Conservation (phyloP, 805 yeast genomes). For the Metschnikowia cubensis region DNA sequence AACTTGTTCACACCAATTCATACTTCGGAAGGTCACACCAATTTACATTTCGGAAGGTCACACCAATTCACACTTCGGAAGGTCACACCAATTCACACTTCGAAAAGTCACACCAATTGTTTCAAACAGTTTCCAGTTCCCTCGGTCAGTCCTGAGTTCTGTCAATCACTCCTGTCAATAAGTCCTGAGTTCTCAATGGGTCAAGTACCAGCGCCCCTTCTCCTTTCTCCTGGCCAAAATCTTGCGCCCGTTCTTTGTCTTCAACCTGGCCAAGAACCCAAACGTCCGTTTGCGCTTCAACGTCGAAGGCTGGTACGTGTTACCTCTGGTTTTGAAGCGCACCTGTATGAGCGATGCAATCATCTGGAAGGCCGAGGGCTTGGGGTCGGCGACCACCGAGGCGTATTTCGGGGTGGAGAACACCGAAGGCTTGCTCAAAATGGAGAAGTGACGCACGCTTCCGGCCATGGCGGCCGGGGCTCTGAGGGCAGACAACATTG, state of each 20-base stretch:
- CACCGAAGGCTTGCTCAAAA: constrained; percentile 9
- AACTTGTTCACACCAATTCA: no score
- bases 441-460: constrained; percentile 13
- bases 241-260: constrained; percentile 70
- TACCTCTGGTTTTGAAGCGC: constrained; percentile 88
- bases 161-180: no score
- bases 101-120: no score
- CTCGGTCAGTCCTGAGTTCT: no score
- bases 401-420: constrained; percentile 1
- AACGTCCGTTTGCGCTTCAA: constrained; percentile 83
- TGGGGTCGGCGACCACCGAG: constrained; percentile 4
- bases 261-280: constrained; percentile 85
- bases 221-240: constrained; percentile 72
- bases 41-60: no score
- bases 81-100: no score
- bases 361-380: constrained; percentile 18
- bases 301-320: constrained; percentile 92
- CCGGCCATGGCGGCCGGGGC: neutral
- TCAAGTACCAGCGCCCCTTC: constrained; percentile 91
- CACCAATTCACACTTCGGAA: no score
- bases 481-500: constrained; percentile 3
- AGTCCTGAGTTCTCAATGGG: constrained; percentile 67
- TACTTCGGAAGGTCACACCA: no score
- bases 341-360: constrained; percentile 41
- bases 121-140: no score